Base-by-base conservation (phyloP, 345 rosid genomes). In the Nasturtium officinale region DNA sequence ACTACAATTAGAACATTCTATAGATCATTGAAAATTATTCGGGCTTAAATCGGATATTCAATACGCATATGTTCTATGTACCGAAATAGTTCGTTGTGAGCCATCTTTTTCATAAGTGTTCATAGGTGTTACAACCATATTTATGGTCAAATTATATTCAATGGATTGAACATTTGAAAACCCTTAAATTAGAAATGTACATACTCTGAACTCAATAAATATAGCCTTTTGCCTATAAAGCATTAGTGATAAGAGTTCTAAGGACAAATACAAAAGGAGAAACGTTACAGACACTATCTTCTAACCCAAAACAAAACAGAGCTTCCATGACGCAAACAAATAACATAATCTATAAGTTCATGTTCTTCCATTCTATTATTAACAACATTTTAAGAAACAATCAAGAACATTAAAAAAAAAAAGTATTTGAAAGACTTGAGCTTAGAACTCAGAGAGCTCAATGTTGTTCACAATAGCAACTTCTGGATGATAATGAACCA, bases 401-500 rank as follows among this genome's bases (percentile, higher is more conserved):
- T 25, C 61, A 74, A 48, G 26, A 57, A 35, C 38, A 5, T 16
- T 20, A 5, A 13, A 26, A 26, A 10, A 5, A 21, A 1, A 21
- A 38, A 40, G 74, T 18, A 61, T 62, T 21, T 21, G 55, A 30
- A 67, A 52, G 21, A 38, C 43, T 46, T 65, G 23, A 48, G 51
- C 51, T 65, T 26, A 56, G 56, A 74, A 25, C 67, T 58, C 63
- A 69, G 73, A 64, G 56, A 38, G 20, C 45, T 71, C 67, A 47
- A 0, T 26, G 16, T 51, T 16, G 40, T 48, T 59, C n/a, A 68
- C 7, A 11, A 79, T 30, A 47, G 52, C 72, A 61, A 69, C 76
- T 76, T 87, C 89, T 0, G 96, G 92, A 77, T 92, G 98, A 82
- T 87, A 89, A 73, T 83, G 86, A 16, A 87, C 83, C 84, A 89